Percentiles rank a stretch among this genome's conserved stretches.
These are phyloP conservation scores for Aeminium ludgeri DNA, from an alignment of 495 filamentous ascomycete species.

Conservation along the genomic window DNA sequence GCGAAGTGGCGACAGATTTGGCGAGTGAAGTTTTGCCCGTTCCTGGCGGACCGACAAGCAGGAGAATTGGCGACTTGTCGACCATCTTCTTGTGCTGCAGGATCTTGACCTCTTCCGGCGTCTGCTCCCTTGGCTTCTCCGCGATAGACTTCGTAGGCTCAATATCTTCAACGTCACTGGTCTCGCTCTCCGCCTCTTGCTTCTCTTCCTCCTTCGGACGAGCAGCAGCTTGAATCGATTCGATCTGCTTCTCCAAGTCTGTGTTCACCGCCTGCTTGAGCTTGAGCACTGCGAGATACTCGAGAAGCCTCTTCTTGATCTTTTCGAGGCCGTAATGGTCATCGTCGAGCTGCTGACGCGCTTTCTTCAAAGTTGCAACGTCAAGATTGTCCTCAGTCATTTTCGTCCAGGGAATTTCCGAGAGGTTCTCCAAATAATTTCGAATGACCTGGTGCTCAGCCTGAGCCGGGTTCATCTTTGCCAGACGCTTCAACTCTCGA, in stretches of 20 bases:
- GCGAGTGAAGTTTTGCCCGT: constrained; percentile 94
- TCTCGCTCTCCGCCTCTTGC: constrained; percentile 6
- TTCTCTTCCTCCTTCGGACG: constrained; percentile 9
- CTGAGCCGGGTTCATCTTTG: constrained; percentile 87
- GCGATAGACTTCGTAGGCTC: constrained; percentile 8
- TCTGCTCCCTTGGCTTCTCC: constrained; percentile 30
- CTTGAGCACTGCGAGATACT: constrained; percentile 89
- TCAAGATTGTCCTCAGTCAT: constrained; percentile 77
- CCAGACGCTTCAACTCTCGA: constrained; percentile 71
- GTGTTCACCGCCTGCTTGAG: constrained; percentile 80
- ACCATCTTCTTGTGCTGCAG: constrained; percentile 57
- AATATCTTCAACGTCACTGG: constrained; percentile 17
- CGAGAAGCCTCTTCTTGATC: constrained; percentile 89
- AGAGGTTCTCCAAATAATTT: constrained; percentile 87
- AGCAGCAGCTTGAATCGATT: constrained; percentile 11
- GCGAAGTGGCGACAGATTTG: constrained; percentile 77
- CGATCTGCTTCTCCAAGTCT: constrained; percentile 59
- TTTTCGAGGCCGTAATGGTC: constrained; percentile 95
- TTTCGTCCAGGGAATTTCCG: constrained; percentile 86
- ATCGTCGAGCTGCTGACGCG: constrained; percentile 80
- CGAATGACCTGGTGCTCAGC: constrained; percentile 87
- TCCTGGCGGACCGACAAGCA: constrained; percentile 87
- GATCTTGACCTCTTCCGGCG: constrained; percentile 36
- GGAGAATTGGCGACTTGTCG: constrained; percentile 89
- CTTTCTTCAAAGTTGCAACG: constrained; percentile 56